Evolutionary conservation across 2,329 filamentous ascomycete species (phyloP).

Genomic region (Remersonia thermophila): DNA sequence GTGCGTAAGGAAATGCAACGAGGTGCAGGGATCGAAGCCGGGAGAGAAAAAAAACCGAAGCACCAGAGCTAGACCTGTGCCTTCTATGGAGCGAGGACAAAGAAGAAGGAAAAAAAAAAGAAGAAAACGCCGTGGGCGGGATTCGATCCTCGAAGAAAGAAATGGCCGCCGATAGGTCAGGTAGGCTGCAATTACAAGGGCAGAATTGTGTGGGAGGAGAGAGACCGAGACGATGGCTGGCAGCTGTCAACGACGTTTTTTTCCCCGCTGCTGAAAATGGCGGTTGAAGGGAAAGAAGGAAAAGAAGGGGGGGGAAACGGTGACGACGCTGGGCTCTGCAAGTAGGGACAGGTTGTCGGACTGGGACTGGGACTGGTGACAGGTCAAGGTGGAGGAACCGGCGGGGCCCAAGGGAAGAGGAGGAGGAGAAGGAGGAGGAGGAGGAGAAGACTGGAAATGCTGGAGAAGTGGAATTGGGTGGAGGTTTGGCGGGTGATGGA

Average conservation of each 20-base stretch:
- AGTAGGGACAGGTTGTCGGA: slow-evolving; percentile 8
- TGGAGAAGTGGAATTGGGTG: slow-evolving; percentile 1
- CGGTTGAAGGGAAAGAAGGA: slow-evolving; percentile 5
- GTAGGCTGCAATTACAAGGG: slow-evolving; percentile 14
- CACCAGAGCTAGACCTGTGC: not conserved
- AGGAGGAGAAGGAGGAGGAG: not conserved
- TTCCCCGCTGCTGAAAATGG: slow-evolving; percentile 1
- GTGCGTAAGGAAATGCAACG: not conserved
- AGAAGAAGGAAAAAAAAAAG: no score
- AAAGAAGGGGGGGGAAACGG: not conserved
- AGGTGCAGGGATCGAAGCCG: slow-evolving; percentile 1
- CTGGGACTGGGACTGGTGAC: slow-evolving; percentile 1
- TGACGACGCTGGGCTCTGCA: slow-evolving; percentile 1
- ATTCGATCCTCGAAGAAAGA: no score
- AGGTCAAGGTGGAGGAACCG: not conserved
- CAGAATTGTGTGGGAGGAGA: slow-evolving; percentile 6
- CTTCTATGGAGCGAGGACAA: no score
- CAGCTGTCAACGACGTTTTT: not conserved
- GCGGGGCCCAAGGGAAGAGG: slow-evolving; percentile 1
- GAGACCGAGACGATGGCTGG: slow-evolving; percentile 1
- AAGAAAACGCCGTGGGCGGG: no score
- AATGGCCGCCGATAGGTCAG: slow-evolving; percentile 1
- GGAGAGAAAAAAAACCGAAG: no score
- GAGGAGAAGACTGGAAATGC: slow-evolving; percentile 4
- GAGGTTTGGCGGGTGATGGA: slow-evolving; percentile 1